phyloP scores from a whole-genome alignment of 495 filamentous ascomycete species.

The Lasiosphaeria ovina region DNA sequence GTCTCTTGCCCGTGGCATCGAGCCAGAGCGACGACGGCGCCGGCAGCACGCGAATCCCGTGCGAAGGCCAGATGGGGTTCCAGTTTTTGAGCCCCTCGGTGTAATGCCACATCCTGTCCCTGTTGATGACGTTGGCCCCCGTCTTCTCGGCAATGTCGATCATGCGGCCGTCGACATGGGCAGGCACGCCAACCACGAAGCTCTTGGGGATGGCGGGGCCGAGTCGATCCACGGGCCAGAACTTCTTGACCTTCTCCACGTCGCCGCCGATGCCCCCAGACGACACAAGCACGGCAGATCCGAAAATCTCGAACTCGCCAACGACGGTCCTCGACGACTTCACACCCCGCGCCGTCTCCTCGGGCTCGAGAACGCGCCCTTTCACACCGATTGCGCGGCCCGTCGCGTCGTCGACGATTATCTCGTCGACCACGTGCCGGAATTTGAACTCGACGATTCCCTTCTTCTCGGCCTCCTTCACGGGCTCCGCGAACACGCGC shows the following conservation, averaged over 20 bases:
- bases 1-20: conserved; percentile 49
- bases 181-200: conserved; percentile 52
- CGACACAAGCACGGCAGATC: conserved; percentile 44
- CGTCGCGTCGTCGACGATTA: conserved; percentile 42
- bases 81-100: conserved; percentile 54
- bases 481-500: conserved; percentile 48
- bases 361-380: conserved; percentile 45
- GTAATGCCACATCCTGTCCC: conserved; percentile 56
- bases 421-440: conserved; percentile 48
- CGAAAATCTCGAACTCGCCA: conserved; percentile 44
- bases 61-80: conserved; percentile 51
- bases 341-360: conserved; percentile 41
- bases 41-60: conserved; percentile 52
- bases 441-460: conserved; percentile 50
- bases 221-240: conserved; percentile 47
- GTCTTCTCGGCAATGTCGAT: conserved; percentile 46
- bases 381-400: conserved; percentile 47
- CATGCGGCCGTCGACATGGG: conserved; percentile 54
- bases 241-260: conserved; percentile 48
- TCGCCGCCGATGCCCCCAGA: conserved; percentile 52
- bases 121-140: conserved; percentile 49
- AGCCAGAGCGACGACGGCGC: conserved; percentile 54
- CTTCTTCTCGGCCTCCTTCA: conserved; percentile 41
- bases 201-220: conserved; percentile 45
- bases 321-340: conserved; percentile 40